Evolutionary conservation across 352 stramenopile species (phyloP).

Genomic region (Globisporangium nunn): DNA sequence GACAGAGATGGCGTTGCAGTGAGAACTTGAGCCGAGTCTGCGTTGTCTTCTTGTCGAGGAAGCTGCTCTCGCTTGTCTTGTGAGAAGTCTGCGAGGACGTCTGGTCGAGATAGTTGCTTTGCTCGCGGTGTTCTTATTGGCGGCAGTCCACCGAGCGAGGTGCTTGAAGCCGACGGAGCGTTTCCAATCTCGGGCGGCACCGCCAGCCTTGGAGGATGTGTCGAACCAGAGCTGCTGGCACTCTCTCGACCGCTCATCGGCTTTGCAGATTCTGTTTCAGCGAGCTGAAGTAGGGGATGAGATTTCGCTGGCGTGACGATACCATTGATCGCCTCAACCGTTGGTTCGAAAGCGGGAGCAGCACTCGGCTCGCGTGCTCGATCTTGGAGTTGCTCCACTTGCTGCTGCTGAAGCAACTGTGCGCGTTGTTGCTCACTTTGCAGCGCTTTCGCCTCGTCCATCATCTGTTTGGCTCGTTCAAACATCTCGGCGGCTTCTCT

Average conservation of each 20-base stretch:
- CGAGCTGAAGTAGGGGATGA: neutral
- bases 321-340: neutral
- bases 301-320: no score
- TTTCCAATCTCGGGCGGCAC: neutral
- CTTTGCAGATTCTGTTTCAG: neutral
- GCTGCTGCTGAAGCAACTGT: constrained; percentile 1
- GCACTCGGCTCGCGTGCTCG: neutral
- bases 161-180: neutral
- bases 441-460: constrained; percentile 59
- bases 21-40: no score
- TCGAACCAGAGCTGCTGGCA: no score
- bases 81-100: constrained; percentile 8
- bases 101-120: constrained; percentile 5
- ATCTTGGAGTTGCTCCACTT: neutral
- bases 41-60: neutral
- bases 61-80: constrained; percentile 6
- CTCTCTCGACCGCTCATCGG: neutral
- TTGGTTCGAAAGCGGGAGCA: neutral
- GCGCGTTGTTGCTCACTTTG: constrained; percentile 22
- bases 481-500: constrained; percentile 67
- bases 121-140: constrained; percentile 10
- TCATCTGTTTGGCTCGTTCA: constrained; percentile 56
- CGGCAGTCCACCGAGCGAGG: constrained; percentile 2
- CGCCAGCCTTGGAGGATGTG: neutral
- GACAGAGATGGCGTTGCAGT: neutral